These are phyloP conservation scores for Kurtzmaniella quercitrusa DNA, from an alignment of 1,139 yeast genomes.

Conservation along the genomic window DNA sequence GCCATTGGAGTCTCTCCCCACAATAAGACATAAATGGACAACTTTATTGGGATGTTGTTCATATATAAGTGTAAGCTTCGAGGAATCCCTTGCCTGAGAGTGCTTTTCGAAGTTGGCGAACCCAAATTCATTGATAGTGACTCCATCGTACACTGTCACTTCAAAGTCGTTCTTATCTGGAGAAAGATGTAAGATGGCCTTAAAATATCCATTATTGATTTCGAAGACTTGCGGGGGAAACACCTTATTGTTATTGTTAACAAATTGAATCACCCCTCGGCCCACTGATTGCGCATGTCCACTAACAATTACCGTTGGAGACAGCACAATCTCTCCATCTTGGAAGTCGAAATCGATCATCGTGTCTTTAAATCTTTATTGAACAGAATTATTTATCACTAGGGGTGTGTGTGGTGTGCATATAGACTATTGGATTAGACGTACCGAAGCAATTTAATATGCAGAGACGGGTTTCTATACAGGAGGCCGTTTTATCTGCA, in stretches of 20 bases:
- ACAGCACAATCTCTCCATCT: conserved; percentile 36
- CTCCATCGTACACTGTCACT: conserved; percentile 22
- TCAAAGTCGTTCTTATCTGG: conserved; percentile 55
- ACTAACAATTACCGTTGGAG: conserved; percentile 37
- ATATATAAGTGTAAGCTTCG: conserved; percentile 38
- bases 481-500: no score
- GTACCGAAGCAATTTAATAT: no score
- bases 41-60: conserved; percentile 70
- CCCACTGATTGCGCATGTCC: conserved; percentile 22
- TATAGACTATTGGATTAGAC: no score
- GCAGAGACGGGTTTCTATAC: no score
- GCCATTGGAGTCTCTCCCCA: conserved; percentile 75
- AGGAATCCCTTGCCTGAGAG: neutral
- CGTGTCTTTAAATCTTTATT: no score
- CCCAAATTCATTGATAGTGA: conserved; percentile 25
- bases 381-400: no score
- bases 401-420: no score
- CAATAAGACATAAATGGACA: conserved; percentile 69
- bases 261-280: conserved; percentile 28
- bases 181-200: conserved; percentile 66
- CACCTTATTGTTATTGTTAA: conserved; percentile 38
- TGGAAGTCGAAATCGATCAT: conserved; percentile 31
- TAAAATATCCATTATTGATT: conserved; percentile 66
- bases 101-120: conserved; percentile 27
- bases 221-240: conserved; percentile 75